Conservation (phyloP, 768 basidiomycete genomes). For the Lactarius tabidus region DNA sequence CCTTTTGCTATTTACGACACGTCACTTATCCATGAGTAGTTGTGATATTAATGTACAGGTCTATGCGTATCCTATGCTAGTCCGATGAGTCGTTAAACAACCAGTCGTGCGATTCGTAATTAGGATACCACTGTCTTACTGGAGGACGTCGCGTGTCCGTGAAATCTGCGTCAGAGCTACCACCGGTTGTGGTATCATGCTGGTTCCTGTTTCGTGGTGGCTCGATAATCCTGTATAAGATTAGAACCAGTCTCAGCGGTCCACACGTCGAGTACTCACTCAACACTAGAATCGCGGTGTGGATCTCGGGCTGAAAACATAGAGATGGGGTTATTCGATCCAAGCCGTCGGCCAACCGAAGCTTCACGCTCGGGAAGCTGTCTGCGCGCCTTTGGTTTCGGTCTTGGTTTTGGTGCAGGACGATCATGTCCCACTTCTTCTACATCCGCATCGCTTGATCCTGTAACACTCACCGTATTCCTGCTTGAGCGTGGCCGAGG, state of each 20-base stretch:
- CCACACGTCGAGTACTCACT: slow-evolving; percentile 8
- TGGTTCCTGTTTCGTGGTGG: not conserved
- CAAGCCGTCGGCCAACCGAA: not conserved
- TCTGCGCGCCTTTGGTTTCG: slow-evolving; percentile 11
- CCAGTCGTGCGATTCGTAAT: slow-evolving; percentile 17
- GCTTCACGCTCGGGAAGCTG: not conserved
- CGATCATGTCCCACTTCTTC: not conserved
- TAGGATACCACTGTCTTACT: not conserved
- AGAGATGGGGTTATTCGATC: not conserved
- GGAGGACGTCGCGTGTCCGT: not conserved
- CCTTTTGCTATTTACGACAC: not conserved
- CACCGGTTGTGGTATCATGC: not conserved
- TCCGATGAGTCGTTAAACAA: slow-evolving; percentile 21
- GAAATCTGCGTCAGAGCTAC: not conserved
- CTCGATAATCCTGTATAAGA: slow-evolving; percentile 13
- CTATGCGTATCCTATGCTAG: slow-evolving; percentile 6
- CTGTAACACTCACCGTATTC: not conserved
- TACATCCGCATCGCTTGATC: slow-evolving; percentile 3
- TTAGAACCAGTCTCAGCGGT: not conserved
- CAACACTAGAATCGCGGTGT: slow-evolving; percentile 15
- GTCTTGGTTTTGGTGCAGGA: slow-evolving; percentile 12
- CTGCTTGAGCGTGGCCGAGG: not conserved
- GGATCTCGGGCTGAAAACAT: not conserved
- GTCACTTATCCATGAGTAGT: not conserved
- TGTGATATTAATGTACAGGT: not conserved